Conservation (phyloP, 352 stramenopile genomes). For the Pythium volutum region DNA sequence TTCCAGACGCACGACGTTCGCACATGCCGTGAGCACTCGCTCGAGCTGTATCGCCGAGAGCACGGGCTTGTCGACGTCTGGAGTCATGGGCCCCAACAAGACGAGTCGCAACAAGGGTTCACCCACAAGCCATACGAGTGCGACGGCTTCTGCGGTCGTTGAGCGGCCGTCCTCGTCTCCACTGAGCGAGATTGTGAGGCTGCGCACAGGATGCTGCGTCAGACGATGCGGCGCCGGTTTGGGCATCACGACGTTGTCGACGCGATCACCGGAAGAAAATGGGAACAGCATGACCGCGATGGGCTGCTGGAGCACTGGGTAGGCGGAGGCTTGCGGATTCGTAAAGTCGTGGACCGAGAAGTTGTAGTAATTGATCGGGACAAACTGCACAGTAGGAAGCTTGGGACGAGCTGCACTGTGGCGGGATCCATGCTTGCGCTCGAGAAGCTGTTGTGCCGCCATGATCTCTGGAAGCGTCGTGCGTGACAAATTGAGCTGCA, state of each 20-base stretch:
- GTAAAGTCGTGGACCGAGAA: background rate
- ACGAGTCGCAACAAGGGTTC: background rate
- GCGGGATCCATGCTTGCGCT: background rate
- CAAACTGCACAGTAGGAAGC: background rate
- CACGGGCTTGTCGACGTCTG: background rate
- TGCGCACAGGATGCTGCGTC: background rate
- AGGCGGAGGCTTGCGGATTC: background rate
- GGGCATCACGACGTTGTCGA: background rate
- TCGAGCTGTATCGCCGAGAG: background rate
- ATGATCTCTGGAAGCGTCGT: background rate
- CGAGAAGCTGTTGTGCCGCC: background rate
- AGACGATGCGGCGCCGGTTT: background rate
- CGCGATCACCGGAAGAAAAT: background rate
- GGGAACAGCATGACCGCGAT: background rate
- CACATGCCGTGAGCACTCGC: constrained; percentile 9
- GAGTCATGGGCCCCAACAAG: background rate
- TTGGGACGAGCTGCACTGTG: no score
- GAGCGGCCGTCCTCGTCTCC: background rate
- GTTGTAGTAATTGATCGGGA: background rate
- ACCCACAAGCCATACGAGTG: constrained; percentile 9
- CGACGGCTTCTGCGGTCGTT: background rate
- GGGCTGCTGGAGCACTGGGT: background rate
- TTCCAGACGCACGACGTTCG: constrained; percentile 1
- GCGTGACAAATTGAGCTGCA: background rate
- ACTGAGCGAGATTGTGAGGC: constrained; percentile 3